Percentiles rank a stretch among this genome's conserved stretches.
Conservation (phyloP, 2,329 filamentous ascomycete species). For the Emergomyces orientalis region DNA sequence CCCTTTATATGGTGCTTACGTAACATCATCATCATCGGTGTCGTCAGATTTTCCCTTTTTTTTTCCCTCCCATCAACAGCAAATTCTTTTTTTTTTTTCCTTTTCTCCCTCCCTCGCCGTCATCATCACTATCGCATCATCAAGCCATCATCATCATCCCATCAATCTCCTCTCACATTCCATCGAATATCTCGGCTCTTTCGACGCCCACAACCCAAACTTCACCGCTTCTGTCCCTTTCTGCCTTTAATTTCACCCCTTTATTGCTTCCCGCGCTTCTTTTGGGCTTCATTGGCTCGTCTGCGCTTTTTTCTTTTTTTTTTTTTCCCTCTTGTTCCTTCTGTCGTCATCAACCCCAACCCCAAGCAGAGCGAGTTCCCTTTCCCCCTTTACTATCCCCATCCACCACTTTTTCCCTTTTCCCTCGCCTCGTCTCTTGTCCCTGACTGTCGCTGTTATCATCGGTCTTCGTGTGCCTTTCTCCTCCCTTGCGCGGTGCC, state of each 20-base stretch:
- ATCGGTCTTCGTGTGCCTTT: background rate
- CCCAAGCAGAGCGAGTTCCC: background rate
- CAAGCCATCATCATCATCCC: conserved; percentile 8
- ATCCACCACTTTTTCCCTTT: background rate
- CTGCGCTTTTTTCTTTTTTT: conserved; percentile 8
- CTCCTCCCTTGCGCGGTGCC: conserved; percentile 20
- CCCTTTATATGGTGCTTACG: background rate
- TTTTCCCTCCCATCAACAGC: conserved; percentile 8
- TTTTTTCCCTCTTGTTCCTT: conserved; percentile 9
- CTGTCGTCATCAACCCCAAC: conserved; percentile 11
- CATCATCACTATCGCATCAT: conserved; percentile 10
- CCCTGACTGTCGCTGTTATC: background rate
- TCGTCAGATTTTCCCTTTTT: conserved; percentile 17
- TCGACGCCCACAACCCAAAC: conserved; percentile 13
- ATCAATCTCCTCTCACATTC: background rate
- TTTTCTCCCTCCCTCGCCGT: conserved; percentile 14
- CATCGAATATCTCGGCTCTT: background rate
- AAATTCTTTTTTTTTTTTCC: conserved; percentile 12
- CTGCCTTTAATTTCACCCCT: conserved; percentile 9
- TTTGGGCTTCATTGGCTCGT: background rate
- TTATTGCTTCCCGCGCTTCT: conserved; percentile 9
- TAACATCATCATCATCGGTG: conserved; percentile 17
- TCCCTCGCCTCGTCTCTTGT: background rate
- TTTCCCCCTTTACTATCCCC: too few relatives aligned
- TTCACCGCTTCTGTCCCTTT: conserved; percentile 1